Percentiles rank a stretch among this genome's conserved stretches.
These are phyloP conservation scores for Hanseniaspora pseudoguilliermondii DNA, from an alignment of 805 yeast genomes.

Conservation along the genomic window DNA sequence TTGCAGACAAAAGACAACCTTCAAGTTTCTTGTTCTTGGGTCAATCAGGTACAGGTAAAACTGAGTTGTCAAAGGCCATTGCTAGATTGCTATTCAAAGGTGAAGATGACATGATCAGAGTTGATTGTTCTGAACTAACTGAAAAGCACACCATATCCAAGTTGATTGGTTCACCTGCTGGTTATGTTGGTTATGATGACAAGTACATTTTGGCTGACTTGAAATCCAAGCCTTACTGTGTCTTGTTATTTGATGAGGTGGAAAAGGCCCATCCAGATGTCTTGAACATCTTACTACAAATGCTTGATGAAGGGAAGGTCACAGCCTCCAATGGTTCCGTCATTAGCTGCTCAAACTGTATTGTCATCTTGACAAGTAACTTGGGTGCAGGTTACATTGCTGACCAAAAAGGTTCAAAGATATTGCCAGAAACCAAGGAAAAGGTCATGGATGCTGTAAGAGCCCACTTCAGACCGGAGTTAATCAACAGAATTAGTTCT, in stretches of 20 bases:
- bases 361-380: conserved; percentile 92
- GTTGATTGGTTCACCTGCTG: conserved; percentile 93
- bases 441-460: conserved; percentile 74
- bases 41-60: conserved; percentile 94
- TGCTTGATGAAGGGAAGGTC: conserved; percentile 91
- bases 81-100: conserved; percentile 95
- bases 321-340: conserved; percentile 90
- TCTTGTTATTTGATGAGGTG: conserved; percentile 91
- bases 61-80: conserved; percentile 90
- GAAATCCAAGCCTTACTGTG: conserved; percentile 86
- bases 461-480: conserved; percentile 91
- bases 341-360: conserved; percentile 82
- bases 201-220: conserved; percentile 93
- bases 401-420: conserved; percentile 48
- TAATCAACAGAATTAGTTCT: conserved; percentile 87
- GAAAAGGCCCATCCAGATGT: conserved; percentile 99
- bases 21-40: conserved; percentile 92
- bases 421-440: conserved; percentile 57
- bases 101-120: conserved; percentile 92
- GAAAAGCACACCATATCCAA: conserved; percentile 95
- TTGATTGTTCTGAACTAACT: conserved; percentile 90
- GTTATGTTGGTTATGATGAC: conserved; percentile 92
- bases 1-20: conserved; percentile 93
- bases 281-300: conserved; percentile 76
- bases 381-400: conserved; percentile 87